Base-by-base conservation (phyloP, 2,329 filamentous ascomycete genomes). In the Monascus ruber region DNA sequence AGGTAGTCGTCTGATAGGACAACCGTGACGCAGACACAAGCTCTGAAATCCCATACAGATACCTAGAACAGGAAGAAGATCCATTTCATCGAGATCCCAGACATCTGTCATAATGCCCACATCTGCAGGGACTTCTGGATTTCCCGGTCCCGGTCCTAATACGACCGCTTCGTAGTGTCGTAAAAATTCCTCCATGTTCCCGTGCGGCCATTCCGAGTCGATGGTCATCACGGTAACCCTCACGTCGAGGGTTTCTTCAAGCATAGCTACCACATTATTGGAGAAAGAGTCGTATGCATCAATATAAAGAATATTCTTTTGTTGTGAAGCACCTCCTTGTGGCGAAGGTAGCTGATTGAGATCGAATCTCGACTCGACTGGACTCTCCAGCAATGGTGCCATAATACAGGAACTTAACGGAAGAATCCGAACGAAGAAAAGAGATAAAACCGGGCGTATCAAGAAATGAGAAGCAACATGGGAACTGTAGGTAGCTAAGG, bases 271-370 rank as follows among this genome's bases (percentile, higher is more conserved):
- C 53, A 96, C 91, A 65, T 95, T 96, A 65, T 94, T 88, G 40
- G 87, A 85, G 64, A 95, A 98, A 33, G 88, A 95, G 67, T 98
- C 91, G 64, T 94, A 94, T 45, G 89, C 88, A 61, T 96, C 91
- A 49, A 98, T 72, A 64, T 94, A 94, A 46, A 96, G 76, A 45
- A 96, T 82, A 43, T 48, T 55, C 37, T 52, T 57, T 34, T 24
- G 45, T 26, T 36, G 25, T 2, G 26, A 28, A n/a, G 33, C 35
- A 29, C 11, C 28, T 11, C 7, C 33, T 7, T 28, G 33, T 11
- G 38, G 24, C 17, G 28, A 38, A 8, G 36, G 32, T 35, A 41
- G 37, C 34, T 33, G 33, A 11, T 17, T 17, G 17, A 17, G 17
- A 17, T 17, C 17, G 17, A 17, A 17, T 17, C 17, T 17, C 17